Conservation (phyloP, 345 rosid genomes). For the Murraya paniculata region DNA sequence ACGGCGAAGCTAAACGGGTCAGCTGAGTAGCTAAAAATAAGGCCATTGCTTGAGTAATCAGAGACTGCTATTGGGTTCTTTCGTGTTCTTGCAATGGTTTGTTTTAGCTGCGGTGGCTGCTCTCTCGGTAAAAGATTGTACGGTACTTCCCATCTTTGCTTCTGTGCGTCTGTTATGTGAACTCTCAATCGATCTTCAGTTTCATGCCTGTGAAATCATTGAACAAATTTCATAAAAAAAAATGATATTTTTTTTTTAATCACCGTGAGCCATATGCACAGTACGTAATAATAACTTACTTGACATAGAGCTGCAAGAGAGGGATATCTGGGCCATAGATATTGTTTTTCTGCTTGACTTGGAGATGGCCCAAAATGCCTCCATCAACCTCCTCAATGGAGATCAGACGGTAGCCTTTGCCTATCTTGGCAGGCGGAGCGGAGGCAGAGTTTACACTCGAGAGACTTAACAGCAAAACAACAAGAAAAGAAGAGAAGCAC, state of each 20-base stretch:
- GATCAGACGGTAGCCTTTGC: constrained; percentile 83
- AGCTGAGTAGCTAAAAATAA: constrained; percentile 55
- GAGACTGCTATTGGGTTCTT: constrained; percentile 44
- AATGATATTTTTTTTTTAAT: background rate
- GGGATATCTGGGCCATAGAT: constrained; percentile 89
- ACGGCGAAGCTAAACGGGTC: constrained; percentile 93
- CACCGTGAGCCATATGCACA: background rate
- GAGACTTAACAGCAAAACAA: constrained; percentile 33
- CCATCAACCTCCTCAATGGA: constrained; percentile 76
- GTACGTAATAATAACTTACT: constrained; percentile 37
- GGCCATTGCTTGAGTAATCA: constrained; percentile 61
- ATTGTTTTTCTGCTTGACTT: constrained; percentile 66
- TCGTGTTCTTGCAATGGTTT: constrained; percentile 45
- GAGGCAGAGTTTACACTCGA: constrained; percentile 30
- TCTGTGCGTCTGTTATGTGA: constrained; percentile 79
- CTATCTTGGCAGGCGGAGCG: constrained; percentile 46
- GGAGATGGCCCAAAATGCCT: constrained; percentile 71
- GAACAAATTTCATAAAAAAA: constrained; percentile 11
- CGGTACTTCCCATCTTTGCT: constrained; percentile 95
- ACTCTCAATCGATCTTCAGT: constrained; percentile 73
- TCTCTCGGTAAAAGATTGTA: constrained; percentile 80
- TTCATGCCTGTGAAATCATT: constrained; percentile 60
- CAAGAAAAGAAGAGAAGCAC: constrained; percentile 10
- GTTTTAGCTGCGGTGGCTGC: constrained; percentile 52
- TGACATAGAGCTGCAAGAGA: constrained; percentile 68